These are phyloP conservation scores for Fusarium sp. DNA, from an alignment of 2,329 filamentous ascomycete genomes.

Conservation along the genomic window DNA sequence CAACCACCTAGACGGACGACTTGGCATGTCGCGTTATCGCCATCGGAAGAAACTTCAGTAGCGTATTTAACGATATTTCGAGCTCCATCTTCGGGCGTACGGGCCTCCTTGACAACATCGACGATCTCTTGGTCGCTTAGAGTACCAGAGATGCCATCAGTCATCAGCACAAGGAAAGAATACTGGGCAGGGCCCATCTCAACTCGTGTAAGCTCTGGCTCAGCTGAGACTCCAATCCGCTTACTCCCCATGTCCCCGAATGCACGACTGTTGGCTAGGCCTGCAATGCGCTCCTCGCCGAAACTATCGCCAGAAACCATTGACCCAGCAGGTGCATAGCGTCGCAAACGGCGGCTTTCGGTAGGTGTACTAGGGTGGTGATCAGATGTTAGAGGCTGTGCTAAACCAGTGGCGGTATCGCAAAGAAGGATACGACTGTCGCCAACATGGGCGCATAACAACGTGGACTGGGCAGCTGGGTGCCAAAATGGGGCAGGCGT, in stretches of 20 bases:
- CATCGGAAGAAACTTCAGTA: constrained; percentile 78
- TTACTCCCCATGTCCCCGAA: constrained; percentile 95
- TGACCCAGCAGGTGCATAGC: constrained; percentile 77
- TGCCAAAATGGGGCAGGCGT: constrained; percentile 96
- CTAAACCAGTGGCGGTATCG: constrained; percentile 81
- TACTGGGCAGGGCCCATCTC: constrained; percentile 87
- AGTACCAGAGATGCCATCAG: constrained; percentile 87
- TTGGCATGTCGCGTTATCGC: constrained; percentile 75
- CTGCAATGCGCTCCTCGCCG: constrained; percentile 93
- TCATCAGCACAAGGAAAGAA: constrained; percentile 87
- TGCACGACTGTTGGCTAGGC: constrained; percentile 90
- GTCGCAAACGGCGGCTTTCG: constrained; percentile 83
- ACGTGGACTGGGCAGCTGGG: constrained; percentile 81
- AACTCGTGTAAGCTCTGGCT: constrained; percentile 84
- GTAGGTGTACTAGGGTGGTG: constrained; percentile 91
- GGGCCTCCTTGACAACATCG: constrained; percentile 92
- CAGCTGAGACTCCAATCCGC: constrained; percentile 91
- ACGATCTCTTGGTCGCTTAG: constrained; percentile 94
- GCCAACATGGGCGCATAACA: constrained; percentile 90
- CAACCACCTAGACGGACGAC: constrained; percentile 74
- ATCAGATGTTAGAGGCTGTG: constrained; percentile 85
- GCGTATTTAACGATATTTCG: constrained; percentile 84
- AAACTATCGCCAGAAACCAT: constrained; percentile 93
- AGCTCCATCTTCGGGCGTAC: constrained; percentile 87
- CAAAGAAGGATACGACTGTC: constrained; percentile 93